phyloP scores from a whole-genome alignment of 140 eudicot species.

The Erigeron philadelphicus region DNA sequence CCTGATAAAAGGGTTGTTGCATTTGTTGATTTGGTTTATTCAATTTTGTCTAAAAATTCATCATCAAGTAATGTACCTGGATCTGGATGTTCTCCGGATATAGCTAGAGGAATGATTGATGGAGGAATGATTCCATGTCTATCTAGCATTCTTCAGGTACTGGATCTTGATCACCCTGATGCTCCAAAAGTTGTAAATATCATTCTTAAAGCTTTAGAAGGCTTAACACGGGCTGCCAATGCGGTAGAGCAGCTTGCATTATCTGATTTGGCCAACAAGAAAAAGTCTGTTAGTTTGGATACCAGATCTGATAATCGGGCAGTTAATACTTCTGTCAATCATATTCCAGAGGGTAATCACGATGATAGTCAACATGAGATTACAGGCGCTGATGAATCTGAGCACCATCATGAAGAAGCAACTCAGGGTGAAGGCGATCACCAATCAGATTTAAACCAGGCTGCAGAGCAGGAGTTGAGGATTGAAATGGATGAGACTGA shows the following conservation, averaged over 20 bases:
- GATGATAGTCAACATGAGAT: constrained; percentile 35
- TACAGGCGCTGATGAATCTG: constrained; percentile 36
- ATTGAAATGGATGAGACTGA: constrained; percentile 51
- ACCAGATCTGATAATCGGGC: constrained; percentile 48
- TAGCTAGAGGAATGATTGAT: constrained; percentile 94
- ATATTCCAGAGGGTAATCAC: constrained; percentile 39
- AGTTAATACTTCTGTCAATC: constrained; percentile 32
- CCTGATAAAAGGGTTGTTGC: constrained; percentile 79
- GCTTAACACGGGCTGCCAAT: constrained; percentile 94
- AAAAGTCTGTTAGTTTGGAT: constrained; percentile 49
- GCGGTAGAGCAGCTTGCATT: constrained; percentile 71
- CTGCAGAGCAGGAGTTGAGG: constrained; percentile 66
- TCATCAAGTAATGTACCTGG: constrained; percentile 74
- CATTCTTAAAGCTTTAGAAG: constrained; percentile 78
- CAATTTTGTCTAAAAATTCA: constrained; percentile 78
- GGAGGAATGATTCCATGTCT: constrained; percentile 86
- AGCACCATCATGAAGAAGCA: constrained; percentile 39
- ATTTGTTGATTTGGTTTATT: constrained; percentile 73
- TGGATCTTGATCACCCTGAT: constrained; percentile 97
- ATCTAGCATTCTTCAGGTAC: constrained; percentile 72
- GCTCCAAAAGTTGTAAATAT: constrained; percentile 84
- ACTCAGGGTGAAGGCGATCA: constrained; percentile 45
- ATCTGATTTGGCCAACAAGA: constrained; percentile 61
- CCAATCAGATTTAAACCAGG: constrained; percentile 35
- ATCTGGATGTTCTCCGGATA: constrained; percentile 91